Conservation (phyloP, 495 filamentous ascomycete species). For the Halenospora varia region DNA sequence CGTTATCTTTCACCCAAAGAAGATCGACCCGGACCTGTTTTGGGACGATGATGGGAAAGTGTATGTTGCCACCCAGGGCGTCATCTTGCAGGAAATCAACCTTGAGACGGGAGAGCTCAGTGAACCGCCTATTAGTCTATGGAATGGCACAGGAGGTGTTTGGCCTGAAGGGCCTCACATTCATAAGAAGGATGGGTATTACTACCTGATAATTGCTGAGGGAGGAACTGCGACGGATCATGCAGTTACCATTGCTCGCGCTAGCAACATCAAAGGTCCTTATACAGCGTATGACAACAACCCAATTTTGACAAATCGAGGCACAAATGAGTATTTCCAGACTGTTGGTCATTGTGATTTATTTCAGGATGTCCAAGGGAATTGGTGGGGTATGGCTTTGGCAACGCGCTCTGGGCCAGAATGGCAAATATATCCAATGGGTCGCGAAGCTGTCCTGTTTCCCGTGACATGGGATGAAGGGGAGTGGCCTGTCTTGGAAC, state of each 20-base stretch:
- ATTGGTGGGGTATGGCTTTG: conserved; percentile 37
- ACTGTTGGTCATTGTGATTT: conserved; percentile 40
- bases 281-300: conserved; percentile 31
- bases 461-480: conserved; percentile 39
- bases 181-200: conserved; percentile 37
- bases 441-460: conserved; percentile 44
- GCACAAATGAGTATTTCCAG: conserved; percentile 33
- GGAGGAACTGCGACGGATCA: conserved; percentile 46
- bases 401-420: conserved; percentile 35
- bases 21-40: conserved; percentile 46
- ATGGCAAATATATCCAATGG: conserved; percentile 31
- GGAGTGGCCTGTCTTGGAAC: conserved; percentile 41
- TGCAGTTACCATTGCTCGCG: conserved; percentile 16
- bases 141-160: neutral
- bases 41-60: conserved; percentile 29
- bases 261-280: conserved; percentile 30
- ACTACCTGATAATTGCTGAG: conserved; percentile 48
- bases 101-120: conserved; percentile 24
- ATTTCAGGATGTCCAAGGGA: conserved; percentile 32
- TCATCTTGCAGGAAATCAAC: conserved; percentile 11
- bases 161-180: conserved; percentile 45
- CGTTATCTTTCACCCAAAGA: conserved; percentile 44
- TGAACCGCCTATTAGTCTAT: conserved; percentile 25
- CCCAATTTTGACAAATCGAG: conserved; percentile 31
- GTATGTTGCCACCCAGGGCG: neutral